These are phyloP conservation scores for Aspergillus ustus DNA, from an alignment of 2,329 filamentous ascomycete genomes.

Conservation along the genomic window DNA sequence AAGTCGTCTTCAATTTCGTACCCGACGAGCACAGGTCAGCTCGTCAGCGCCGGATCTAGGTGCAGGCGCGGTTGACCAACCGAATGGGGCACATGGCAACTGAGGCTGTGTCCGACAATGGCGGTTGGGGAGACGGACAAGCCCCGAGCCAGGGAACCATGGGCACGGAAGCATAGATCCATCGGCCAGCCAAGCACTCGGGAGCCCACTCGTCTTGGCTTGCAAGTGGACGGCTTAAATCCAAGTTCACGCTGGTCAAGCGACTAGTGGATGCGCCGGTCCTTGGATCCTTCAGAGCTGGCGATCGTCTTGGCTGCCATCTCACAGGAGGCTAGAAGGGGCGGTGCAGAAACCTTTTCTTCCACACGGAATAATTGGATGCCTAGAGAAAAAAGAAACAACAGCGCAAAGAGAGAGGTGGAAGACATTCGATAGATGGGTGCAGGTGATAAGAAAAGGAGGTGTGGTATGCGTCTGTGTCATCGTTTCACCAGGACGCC, in stretches of 20 bases:
- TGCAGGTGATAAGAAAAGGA: constrained; percentile 5
- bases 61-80: constrained; percentile 7
- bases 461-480: background rate
- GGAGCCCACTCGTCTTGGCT: constrained; percentile 14
- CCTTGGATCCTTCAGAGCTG: constrained; percentile 14
- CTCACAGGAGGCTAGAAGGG: constrained; percentile 6
- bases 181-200: constrained; percentile 21
- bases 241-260: constrained; percentile 6
- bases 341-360: constrained; percentile 9
- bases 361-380: background rate
- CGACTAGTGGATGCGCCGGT: constrained; percentile 17
- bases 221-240: constrained; percentile 10
- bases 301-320: constrained; percentile 26
- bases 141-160: constrained; percentile 21
- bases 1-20: constrained; percentile 18
- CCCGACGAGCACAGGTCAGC: constrained; percentile 19
- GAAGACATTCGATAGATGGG: background rate
- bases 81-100: constrained; percentile 14
- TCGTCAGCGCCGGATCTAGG: constrained; percentile 1
- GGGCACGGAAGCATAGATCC: constrained; percentile 14
- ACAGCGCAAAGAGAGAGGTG: background rate
- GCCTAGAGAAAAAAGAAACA: background rate
- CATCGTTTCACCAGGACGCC: constrained; percentile 5
- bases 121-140: constrained; percentile 7
- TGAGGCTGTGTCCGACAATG: constrained; percentile 22